These are phyloP conservation scores for Sordariomycetes sp. DNA, from an alignment of 2,329 filamentous ascomycete genomes.

Conservation along the genomic window DNA sequence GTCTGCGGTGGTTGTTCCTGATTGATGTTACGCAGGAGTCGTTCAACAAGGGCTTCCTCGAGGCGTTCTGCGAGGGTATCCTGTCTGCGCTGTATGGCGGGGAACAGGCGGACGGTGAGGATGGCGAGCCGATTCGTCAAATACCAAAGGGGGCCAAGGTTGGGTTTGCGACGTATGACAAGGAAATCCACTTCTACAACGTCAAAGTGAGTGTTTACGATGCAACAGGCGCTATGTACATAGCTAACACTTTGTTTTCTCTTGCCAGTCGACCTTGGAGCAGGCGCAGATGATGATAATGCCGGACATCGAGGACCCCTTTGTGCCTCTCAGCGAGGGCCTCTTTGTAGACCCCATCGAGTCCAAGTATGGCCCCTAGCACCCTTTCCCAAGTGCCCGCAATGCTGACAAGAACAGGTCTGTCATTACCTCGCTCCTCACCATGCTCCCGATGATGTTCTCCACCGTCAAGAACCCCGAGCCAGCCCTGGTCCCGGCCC, in stretches of 20 bases:
- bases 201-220: constrained; percentile 49
- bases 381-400: not conserved
- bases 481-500: constrained; percentile 69
- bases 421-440: constrained; percentile 79
- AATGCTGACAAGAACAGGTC: constrained; percentile 27
- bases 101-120: constrained; percentile 35
- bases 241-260: constrained; percentile 8
- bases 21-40: constrained; percentile 91
- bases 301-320: constrained; percentile 93
- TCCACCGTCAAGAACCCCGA: constrained; percentile 81
- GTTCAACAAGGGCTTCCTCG: constrained; percentile 78
- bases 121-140: constrained; percentile 36
- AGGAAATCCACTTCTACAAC: constrained; percentile 97
- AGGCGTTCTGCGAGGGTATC: constrained; percentile 84
- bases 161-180: constrained; percentile 92
- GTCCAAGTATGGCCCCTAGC: constrained; percentile 45
- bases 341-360: constrained; percentile 92
- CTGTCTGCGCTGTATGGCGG: constrained; percentile 70
- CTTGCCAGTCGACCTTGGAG: constrained; percentile 58
- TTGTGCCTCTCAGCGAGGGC: constrained; percentile 81
- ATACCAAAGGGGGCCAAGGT: constrained; percentile 75
- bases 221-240: constrained; percentile 1
- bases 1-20: constrained; percentile 76
- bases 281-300: constrained; percentile 97
- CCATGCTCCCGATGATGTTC: constrained; percentile 74